Evolutionary conservation across 331 rosid genomes (phyloP), one percentile per base, ranked within the genome.

Genomic region (Pyracantha coccinea): DNA sequence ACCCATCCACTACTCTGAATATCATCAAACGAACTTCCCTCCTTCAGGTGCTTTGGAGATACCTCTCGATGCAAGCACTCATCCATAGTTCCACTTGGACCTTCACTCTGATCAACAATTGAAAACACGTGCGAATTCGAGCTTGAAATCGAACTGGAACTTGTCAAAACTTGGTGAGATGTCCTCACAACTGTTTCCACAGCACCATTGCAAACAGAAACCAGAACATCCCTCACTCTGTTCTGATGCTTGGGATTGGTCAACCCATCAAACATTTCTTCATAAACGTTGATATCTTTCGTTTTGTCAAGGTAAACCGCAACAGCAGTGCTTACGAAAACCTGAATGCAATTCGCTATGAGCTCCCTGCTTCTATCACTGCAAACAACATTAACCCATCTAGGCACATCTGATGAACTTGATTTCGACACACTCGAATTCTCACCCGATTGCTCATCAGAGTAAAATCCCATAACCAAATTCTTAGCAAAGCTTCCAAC

Each of bases 401-500:
- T 23, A 15, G 91, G 86, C 65, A 80, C 73, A 33, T 68, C 96
- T 25, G 88, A 29, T 21, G 23, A 66, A 66, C 71, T 77, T 6
- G 86, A 78, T 31, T 53, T 69, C n/a, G 74, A 72, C 35, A 19
- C 38, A 17, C 74, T 61, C 8, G 66, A 14, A 14, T 44, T 50
- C 53, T 74, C 84, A 1, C 31, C 57, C 6, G 81, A 78, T 27
- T 68, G 80, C 67, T 76, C 77, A 59, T 54, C 20, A 4, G 78
- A 79, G 75, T 57, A 72, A 73, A 84, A 86, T 4, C 92, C 97
- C 87, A 87, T 17, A 75, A 94, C 92, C 87, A 92, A 66, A 71
- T 94, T 94, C 86, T 79, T 89, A 1, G 96, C 99, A 74, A 94
- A 94, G 83, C 96, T 94, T 50, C 99, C 99, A 21, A 92, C 96